Base-by-base conservation (phyloP, 2,329 filamentous ascomycete species). In the Colletotrichum falcatum region DNA sequence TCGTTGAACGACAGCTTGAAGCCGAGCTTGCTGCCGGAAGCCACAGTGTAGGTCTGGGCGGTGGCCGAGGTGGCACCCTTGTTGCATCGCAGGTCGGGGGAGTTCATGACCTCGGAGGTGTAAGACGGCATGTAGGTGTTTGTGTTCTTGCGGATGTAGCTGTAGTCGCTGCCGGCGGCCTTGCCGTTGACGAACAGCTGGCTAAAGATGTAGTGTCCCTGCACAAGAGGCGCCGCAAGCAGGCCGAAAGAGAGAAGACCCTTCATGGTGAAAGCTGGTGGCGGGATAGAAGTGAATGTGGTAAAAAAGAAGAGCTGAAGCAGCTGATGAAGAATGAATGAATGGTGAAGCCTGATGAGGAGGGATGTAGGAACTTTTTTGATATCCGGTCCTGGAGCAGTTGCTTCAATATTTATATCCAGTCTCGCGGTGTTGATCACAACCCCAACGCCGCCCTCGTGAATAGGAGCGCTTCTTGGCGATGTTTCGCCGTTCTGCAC, bases 121-220 rank as follows among this genome's bases (percentile, higher is more conserved):
- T 55, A 39, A 20, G 58, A 51, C 20, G 70, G 70, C 44, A 56
- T 70, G 66, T 72, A 70, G 7, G 44, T 48, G 51, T 59, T 54
- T 51, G 12, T 66, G 58, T 70, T 61, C 58, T 66, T 56, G 59
- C 66, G 70, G 51, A 72, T 53, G 62, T 72, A 70, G 37, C 54
- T 61, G 62, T 72, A 70, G 64, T 70, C 67, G 37, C 61, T 42
- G 23, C 74, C 74, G 14, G 58, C 30, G 35, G 61, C 54, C 53
- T 65, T 30, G 26, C 60, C 71, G 67, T 75, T 70, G 66, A 73
- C 63, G 46, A 71, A 60, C 3, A 75, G 66, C 56, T 69, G 66
- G 42, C 65, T 64, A 55, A 75, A 75, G 69, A 69, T 74, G 72
- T 75, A 75, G 53, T 75, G 72, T 46, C 71, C 68, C 16, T 63